Evolutionary conservation across 2,329 filamentous ascomycete species (phyloP).

Genomic region (Cadophora malorum): DNA sequence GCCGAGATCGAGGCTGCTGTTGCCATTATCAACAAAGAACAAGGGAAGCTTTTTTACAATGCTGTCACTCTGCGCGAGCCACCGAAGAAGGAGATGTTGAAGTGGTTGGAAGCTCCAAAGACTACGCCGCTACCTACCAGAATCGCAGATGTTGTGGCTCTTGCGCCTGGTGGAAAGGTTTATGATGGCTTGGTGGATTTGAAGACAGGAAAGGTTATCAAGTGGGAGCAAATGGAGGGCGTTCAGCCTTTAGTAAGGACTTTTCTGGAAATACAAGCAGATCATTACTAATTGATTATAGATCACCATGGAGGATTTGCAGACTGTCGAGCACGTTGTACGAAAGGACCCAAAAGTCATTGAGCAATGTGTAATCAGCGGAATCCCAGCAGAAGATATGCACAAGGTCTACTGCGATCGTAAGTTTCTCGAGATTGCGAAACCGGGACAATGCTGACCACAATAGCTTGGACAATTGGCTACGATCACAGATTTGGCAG

Average conservation of each 20-base stretch:
- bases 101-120: constrained; percentile 74
- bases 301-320: constrained; percentile 92
- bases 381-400: constrained; percentile 84
- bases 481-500: constrained; percentile 90
- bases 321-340: constrained; percentile 77
- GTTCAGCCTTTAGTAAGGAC: constrained; percentile 77
- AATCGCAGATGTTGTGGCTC: constrained; percentile 82
- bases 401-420: constrained; percentile 94
- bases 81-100: constrained; percentile 81
- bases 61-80: constrained; percentile 86
- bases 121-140: constrained; percentile 68
- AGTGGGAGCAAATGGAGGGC: constrained; percentile 77
- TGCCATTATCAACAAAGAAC: constrained; percentile 69
- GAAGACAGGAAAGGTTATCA: constrained; percentile 66
- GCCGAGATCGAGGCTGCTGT: constrained; percentile 77
- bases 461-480: constrained; percentile 85
- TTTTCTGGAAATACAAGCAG: background rate
- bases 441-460: constrained; percentile 31
- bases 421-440: constrained; percentile 47
- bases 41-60: constrained; percentile 82
- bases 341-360: constrained; percentile 85
- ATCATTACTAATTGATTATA: constrained; percentile 44
- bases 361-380: constrained; percentile 84
- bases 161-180: constrained; percentile 78
- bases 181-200: constrained; percentile 85